Percentiles rank a stretch among this genome's conserved stretches.
phyloP scores from a whole-genome alignment of 1,139 yeast genomes.

The Blastobotrys elegans region DNA sequence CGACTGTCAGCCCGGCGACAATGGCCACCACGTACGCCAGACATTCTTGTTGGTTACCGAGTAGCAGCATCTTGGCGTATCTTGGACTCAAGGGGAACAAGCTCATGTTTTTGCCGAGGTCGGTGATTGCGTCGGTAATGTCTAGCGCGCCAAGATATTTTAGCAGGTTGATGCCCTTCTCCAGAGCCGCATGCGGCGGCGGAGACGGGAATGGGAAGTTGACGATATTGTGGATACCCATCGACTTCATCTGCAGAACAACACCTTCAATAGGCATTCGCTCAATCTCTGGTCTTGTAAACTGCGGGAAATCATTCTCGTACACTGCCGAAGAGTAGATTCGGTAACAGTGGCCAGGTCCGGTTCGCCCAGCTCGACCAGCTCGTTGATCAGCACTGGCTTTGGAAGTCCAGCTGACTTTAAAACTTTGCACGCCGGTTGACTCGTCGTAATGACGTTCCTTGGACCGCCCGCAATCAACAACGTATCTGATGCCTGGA shows the following conservation, averaged over 20 bases:
- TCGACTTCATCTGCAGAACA: slow-evolving; percentile 88
- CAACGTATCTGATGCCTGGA: slow-evolving; percentile 91
- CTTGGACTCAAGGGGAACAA: slow-evolving; percentile 91
- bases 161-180: slow-evolving; percentile 63
- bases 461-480: slow-evolving; percentile 91
- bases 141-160: slow-evolving; percentile 77
- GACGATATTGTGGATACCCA: slow-evolving; percentile 87
- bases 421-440: slow-evolving; percentile 90
- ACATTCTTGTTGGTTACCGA: slow-evolving; percentile 84
- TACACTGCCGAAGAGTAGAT: slow-evolving; percentile 92
- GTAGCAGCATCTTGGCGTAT: slow-evolving; percentile 80
- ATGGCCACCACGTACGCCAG: slow-evolving; percentile 82
- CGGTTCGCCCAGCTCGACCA: slow-evolving; percentile 99
- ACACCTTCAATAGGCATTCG: slow-evolving; percentile 97
- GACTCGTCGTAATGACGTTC: slow-evolving; percentile 79
- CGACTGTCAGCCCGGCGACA: slow-evolving; percentile 90
- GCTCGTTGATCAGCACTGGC: slow-evolving; percentile 95
- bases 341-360: slow-evolving; percentile 97
- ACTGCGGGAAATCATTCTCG: slow-evolving; percentile 78
- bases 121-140: slow-evolving; percentile 51
- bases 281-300: slow-evolving; percentile 82
- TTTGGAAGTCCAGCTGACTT: slow-evolving; percentile 86
- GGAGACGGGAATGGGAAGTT: slow-evolving; percentile 98
- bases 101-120: slow-evolving; percentile 80
- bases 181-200: slow-evolving; percentile 61